Evolutionary conservation across 495 filamentous ascomycete genomes (phyloP).

Genomic region (Hypoxylon crocopeplum): DNA sequence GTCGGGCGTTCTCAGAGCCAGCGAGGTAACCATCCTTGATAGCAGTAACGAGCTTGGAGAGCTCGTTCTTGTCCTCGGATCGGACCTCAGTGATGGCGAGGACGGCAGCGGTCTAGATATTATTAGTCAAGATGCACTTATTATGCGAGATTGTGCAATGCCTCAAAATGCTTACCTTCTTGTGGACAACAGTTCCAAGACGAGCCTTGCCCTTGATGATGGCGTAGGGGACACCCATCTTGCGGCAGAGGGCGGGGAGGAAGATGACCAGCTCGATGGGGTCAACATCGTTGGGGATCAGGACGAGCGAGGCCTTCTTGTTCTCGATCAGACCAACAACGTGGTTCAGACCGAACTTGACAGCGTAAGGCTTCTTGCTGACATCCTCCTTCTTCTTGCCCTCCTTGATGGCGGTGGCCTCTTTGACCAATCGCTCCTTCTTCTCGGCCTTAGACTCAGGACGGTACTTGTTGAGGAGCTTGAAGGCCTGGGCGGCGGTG

Average conservation of each 20-base stretch:
- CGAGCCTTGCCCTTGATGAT: constrained; percentile 99
- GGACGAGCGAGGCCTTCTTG: constrained; percentile 98
- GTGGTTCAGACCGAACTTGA: constrained; percentile 99
- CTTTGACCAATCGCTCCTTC: constrained; percentile 98
- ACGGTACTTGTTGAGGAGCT: constrained; percentile 99
- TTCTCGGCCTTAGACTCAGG: constrained; percentile 99
- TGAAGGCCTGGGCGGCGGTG: constrained; percentile 93
- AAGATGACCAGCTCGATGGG: constrained; percentile 99
- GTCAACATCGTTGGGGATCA: constrained; percentile 99
- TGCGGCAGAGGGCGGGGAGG: constrained; percentile 97
- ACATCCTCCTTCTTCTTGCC: constrained; percentile 99
- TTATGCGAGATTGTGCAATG: background rate
- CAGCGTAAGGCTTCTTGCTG: constrained; percentile 98
- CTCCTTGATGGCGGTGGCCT: constrained; percentile 94
- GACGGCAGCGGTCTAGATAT: constrained; percentile 86
- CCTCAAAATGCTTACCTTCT: constrained; percentile 71
- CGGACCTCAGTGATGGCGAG: constrained; percentile 96
- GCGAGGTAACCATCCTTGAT: constrained; percentile 98
- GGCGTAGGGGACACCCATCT: constrained; percentile 99
- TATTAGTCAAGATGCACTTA: constrained; percentile 31
- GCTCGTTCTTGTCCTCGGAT: constrained; percentile 95
- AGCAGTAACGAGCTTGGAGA: constrained; percentile 92
- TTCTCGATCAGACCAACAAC: constrained; percentile 99
- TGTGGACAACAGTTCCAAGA: constrained; percentile 98
- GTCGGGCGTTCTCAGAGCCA: constrained; percentile 90